Percentiles rank a stretch among this genome's conserved stretches.
phyloP scores from a whole-genome alignment of 106 monocot genomes.

The Allium fistulosum region DNA sequence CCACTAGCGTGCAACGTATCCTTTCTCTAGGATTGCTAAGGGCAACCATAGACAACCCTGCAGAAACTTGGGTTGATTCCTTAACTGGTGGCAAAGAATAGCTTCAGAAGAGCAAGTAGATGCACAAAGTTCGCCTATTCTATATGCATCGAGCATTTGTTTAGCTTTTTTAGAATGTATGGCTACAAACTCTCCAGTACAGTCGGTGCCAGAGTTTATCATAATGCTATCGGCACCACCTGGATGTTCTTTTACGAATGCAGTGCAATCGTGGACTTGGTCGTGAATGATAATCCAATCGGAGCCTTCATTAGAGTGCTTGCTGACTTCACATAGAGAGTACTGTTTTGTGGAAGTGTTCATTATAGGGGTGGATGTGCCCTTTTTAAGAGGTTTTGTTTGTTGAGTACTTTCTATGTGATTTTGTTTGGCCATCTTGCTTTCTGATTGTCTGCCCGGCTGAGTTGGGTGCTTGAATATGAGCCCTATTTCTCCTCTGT shows the following conservation, averaged over 20 bases:
- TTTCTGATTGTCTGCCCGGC: conserved; percentile 70
- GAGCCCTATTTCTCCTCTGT: conserved; percentile 58
- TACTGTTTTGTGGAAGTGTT: conserved; percentile 35
- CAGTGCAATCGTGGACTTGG: conserved; percentile 85
- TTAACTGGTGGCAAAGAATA: conserved; percentile 8
- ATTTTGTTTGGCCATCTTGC: conserved; percentile 80
- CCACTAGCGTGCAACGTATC: too few relatives aligned
- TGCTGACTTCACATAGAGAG: conserved; percentile 56
- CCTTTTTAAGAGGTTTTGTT: conserved; percentile 36
- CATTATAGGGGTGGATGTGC: conserved; percentile 56
- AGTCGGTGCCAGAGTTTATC: conserved; percentile 88
- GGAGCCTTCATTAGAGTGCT: conserved; percentile 55
- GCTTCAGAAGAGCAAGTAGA: conserved; percentile 31
- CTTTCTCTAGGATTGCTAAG: too few relatives aligned
- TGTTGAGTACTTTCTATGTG: conserved; percentile 32
- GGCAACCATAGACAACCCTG: too few relatives aligned
- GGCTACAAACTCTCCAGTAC: conserved; percentile 93
- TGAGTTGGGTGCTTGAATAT: conserved; percentile 92
- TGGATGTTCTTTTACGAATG: conserved; percentile 89
- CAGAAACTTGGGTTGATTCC: conserved; percentile 20
- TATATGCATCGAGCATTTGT: conserved; percentile 66
- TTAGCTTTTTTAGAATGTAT: conserved; percentile 97
- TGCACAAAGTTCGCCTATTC: conserved; percentile 66
- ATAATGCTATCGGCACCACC: conserved; percentile 92
- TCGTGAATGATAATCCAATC: conserved; percentile 87